Evolutionary conservation across 495 filamentous ascomycete species (phyloP).

Genomic region (Hypomontagnella submonticulosa): DNA sequence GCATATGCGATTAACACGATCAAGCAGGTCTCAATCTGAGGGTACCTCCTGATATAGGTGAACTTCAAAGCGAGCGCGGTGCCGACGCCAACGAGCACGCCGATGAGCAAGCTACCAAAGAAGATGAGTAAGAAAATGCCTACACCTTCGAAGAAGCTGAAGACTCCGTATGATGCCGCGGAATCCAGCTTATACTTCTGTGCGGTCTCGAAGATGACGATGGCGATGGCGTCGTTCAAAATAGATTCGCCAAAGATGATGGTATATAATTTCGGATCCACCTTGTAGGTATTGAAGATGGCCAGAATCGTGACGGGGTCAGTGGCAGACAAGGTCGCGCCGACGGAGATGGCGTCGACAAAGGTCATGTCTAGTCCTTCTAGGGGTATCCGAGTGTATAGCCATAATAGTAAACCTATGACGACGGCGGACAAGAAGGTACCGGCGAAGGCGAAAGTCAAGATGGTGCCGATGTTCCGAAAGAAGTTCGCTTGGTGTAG

Average conservation of each 20-base stretch:
- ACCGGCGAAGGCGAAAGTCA: conserved; percentile 98
- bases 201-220: conserved; percentile 97
- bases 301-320: conserved; percentile 97
- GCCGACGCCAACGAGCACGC: conserved; percentile 83
- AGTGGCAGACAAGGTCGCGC: conserved; percentile 94
- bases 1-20: conserved; percentile 94
- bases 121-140: conserved; percentile 96
- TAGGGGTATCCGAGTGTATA: conserved; percentile 88
- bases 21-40: conserved; percentile 95
- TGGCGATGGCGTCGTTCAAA: conserved; percentile 96
- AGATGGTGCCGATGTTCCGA: conserved; percentile 95
- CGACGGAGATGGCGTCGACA: conserved; percentile 94
- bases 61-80: conserved; percentile 92
- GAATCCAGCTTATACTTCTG: conserved; percentile 80
- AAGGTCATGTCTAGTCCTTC: conserved; percentile 87
- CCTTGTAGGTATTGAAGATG: conserved; percentile 99
- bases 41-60: conserved; percentile 88
- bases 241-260: conserved; percentile 99
- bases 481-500: conserved; percentile 99
- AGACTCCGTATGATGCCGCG: conserved; percentile 70
- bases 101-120: conserved; percentile 91
- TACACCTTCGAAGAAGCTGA: conserved; percentile 86
- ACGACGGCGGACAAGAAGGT: conserved; percentile 97
- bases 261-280: conserved; percentile 97
- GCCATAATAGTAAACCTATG: conserved; percentile 83